These are phyloP conservation scores for Phoenix roebelenii DNA, from an alignment of 176 grass and related monocot species.

Conservation along the genomic window DNA sequence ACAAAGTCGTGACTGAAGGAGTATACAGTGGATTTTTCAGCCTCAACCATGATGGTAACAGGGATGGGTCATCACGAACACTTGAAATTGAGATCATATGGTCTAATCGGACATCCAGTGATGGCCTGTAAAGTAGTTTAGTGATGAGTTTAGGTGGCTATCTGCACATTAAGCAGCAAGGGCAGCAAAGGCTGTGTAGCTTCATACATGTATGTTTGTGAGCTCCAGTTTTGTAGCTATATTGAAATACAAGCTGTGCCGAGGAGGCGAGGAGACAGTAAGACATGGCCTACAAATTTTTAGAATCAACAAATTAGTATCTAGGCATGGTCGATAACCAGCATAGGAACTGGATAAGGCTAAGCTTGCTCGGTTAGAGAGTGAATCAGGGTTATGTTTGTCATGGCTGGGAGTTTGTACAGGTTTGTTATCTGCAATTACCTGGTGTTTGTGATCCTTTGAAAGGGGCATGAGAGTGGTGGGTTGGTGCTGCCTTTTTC, in stretches of 20 bases:
- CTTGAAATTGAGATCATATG: constrained; percentile 95
- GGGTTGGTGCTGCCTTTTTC: no score
- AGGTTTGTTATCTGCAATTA: no score
- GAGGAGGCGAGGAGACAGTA: not conserved
- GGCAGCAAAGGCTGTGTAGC: not conserved
- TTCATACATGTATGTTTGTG: not conserved
- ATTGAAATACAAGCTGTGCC: not conserved
- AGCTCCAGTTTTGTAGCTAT: constrained; percentile 5
- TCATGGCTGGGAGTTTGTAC: no score
- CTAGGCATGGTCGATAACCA: no score
- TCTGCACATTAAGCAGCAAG: not conserved
- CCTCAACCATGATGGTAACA: constrained; percentile 84
- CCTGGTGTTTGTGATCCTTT: no score
- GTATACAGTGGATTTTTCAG: constrained; percentile 87
- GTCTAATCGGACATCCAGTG: constrained; percentile 70
- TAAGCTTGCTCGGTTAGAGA: no score
- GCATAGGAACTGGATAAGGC: no score
- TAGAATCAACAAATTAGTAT: no score
- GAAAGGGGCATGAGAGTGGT: no score
- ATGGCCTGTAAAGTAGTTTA: constrained; percentile 31
- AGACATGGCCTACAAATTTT: not conserved
- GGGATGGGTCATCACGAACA: constrained; percentile 67
- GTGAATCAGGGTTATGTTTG: no score
- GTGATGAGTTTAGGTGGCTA: not conserved
- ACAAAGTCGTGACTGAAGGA: constrained; percentile 88